Base-by-base conservation (phyloP, 805 yeast species). In the Candida ipomoeae region DNA sequence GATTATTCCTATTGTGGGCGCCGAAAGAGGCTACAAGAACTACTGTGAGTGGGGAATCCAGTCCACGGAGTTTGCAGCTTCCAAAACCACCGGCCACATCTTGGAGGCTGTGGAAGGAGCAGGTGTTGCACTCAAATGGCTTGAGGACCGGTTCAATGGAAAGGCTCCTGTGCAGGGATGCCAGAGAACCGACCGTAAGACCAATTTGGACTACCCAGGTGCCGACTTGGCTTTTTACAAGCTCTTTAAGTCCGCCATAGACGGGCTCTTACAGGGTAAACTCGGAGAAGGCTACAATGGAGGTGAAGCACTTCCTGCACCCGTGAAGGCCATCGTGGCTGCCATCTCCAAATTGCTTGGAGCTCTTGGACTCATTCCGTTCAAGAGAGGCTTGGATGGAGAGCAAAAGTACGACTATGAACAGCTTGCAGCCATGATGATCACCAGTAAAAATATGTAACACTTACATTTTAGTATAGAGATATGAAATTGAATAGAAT, bases 21-120 rank as follows among this genome's bases (percentile, higher is more conserved):
- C 61, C n/a, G 44, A 55, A 42, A 53, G 55, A 15, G 57, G 59
- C 2, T 67, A 62, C 39, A 56, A 58, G 8, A 60, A 57, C 45
- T 69, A 67, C 65, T 68, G 73, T 52, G 58, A 54, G 5, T 52
- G 62, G 57, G 70, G 69, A 2, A 60, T 64, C 11, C 44, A 45
- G 17, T 62, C 67, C 13, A 53, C 65, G 36, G 72, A 69, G 51
- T 62, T 66, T 50, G 59, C 67, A 3, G 56, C 51, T 18, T 61
- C 62, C 26, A 37, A 55, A 14, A 38, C 50, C 23, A 55, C 64
- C 15, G 70, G 68, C 6, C 73, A 69, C 51, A 41, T 62, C 35
- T 48, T 59, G 10, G 69, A 64, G 45, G 48, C 51, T 32, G 17
- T 52, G 11, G 54, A 51, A 14, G 60, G 60, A 11, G 40, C 39